Base-by-base conservation (phyloP, 331 rosid species). In the Arachis monticola region DNA sequence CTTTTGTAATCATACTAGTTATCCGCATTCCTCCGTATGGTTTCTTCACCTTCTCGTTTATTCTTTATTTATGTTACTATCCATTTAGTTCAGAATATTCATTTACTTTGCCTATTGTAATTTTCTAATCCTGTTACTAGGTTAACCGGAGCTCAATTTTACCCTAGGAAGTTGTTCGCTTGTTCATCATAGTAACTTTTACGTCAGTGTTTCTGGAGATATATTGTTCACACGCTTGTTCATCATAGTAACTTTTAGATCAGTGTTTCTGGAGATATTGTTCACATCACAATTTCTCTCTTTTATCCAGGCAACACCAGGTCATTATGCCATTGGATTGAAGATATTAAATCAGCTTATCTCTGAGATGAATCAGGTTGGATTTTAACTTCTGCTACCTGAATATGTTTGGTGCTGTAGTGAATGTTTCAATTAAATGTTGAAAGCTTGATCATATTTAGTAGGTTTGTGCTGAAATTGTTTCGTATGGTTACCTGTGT, bases 341-440 rank as follows among this genome's bases (percentile, higher is more conserved):
- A 95, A 89, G 97, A 92, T 95, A 77, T 83, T 95, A 55, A 95
- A 91, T 82, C 99, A 95, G 82, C 96, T 95, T 73, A 92, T 92
- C 69, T 90, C 97, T 72, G 99, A 95, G 92, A 92, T 95, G 97
- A 95, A 92, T 85, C 97, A 92, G 99, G 99, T 95, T 70, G 46
- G 85, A 58, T 57, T 78, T 80, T 50, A 79, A 64, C 55, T 35
- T 69, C 42, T 69, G 48, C 64, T 69, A 3, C 42, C 67, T 10
- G 13, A 35, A 47, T 65, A 72, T 69, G 17, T 79, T 73, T 14
- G 41, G 52, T 72, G 74, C 57, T 78, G 41, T 64, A 60, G 74
- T 60, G 40, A 61, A 70, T 31, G 32, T 62, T 67, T 52, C 59
- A 12, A 60, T 76, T 7, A 42, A 10, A 30, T 64, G 47, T 32